Evolutionary conservation across 129 eudicot species (phyloP).

Genomic region (Artemisia annua): DNA sequence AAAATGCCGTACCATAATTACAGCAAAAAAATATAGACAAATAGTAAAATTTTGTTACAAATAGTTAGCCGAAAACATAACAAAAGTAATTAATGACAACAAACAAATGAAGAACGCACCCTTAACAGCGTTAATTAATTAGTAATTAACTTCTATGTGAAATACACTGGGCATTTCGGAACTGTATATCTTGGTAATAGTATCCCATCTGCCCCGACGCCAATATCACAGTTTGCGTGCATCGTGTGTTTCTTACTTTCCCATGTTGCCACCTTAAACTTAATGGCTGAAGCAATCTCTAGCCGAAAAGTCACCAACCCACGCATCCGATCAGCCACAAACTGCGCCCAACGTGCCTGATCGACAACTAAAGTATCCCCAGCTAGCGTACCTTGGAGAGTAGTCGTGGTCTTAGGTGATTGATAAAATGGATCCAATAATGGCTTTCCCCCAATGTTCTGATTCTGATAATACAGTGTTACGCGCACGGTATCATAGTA

Average conservation of each 20-base stretch:
- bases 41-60: conserved; percentile 18
- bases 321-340: conserved; percentile 43
- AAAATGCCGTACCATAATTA: background rate
- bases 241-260: conserved; percentile 60
- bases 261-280: conserved; percentile 76
- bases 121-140: background rate
- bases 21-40: background rate
- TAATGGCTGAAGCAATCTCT: conserved; percentile 55
- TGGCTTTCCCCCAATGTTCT: conserved; percentile 52
- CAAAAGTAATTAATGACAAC: background rate
- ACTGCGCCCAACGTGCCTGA: conserved; percentile 53
- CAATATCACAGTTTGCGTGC: conserved; percentile 65
- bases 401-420: conserved; percentile 61
- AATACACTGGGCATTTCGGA: conserved; percentile 70
- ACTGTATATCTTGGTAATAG: conserved; percentile 41
- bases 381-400: conserved; percentile 34
- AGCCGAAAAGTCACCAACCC: conserved; percentile 62
- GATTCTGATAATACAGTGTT: conserved; percentile 50
- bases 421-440: conserved; percentile 53
- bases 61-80: background rate
- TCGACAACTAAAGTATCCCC: conserved; percentile 47
- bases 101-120: conserved; percentile 5
- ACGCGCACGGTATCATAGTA: conserved; percentile 52
- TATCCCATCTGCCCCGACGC: conserved; percentile 72
- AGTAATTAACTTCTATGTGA: conserved; percentile 28